phyloP scores from a whole-genome alignment of 2,329 filamentous ascomycete genomes.

The Endothia cerciana region DNA sequence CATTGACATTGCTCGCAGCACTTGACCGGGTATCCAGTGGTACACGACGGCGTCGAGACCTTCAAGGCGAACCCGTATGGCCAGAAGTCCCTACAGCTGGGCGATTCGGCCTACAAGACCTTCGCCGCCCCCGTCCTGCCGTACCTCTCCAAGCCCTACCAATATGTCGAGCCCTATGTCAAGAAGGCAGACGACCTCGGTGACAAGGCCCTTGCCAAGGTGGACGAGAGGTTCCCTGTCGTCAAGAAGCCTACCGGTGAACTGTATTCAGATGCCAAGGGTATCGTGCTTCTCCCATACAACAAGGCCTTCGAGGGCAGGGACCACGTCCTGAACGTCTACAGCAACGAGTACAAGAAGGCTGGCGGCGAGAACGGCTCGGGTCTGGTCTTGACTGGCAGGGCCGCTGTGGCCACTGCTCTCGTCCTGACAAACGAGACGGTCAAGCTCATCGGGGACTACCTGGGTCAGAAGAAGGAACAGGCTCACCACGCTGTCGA shows the following conservation, averaged over 20 bases:
- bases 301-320: slow-evolving; percentile 64
- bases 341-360: slow-evolving; percentile 64
- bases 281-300: slow-evolving; percentile 64
- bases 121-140: slow-evolving; percentile 79
- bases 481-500: slow-evolving; percentile 27
- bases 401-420: slow-evolving; percentile 50
- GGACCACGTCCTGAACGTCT: slow-evolving; percentile 63
- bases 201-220: slow-evolving; percentile 68
- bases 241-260: slow-evolving; percentile 77
- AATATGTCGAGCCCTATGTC: slow-evolving; percentile 83
- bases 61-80: slow-evolving; percentile 84
- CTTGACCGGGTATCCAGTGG: slow-evolving; percentile 79
- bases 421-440: slow-evolving; percentile 29
- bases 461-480: slow-evolving; percentile 24
- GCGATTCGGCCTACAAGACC: slow-evolving; percentile 74
- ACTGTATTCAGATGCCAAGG: slow-evolving; percentile 67
- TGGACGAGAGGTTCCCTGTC: slow-evolving; percentile 73
- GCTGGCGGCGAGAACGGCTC: slow-evolving; percentile 62
- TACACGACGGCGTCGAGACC: slow-evolving; percentile 76
- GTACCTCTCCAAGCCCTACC: slow-evolving; percentile 78
- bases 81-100: slow-evolving; percentile 78
- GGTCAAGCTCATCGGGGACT: slow-evolving; percentile 25
- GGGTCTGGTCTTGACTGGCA: slow-evolving; percentile 69
- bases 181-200: slow-evolving; percentile 78
- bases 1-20: slow-evolving; percentile 59